Evolutionary conservation across 208 protist species (phyloP).

Genomic region (Leishmania lainsoni): DNA sequence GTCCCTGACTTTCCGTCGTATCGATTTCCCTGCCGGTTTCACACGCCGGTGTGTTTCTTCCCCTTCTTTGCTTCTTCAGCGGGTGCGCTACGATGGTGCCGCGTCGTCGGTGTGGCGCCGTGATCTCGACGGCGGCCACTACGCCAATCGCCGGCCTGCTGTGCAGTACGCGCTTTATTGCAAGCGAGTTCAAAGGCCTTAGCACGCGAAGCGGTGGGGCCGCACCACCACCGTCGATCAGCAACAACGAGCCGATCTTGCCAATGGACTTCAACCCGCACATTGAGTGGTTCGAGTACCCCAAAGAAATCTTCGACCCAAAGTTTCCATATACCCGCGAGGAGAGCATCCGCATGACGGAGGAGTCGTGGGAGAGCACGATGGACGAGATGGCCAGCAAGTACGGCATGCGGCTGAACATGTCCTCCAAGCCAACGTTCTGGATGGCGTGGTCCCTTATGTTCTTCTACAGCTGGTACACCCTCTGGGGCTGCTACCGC

Average conservation of each 20-base stretch:
- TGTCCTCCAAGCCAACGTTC: conserved; percentile 84
- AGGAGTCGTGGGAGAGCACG: conserved; percentile 89
- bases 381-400: conserved; percentile 91
- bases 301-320: conserved; percentile 89
- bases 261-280: conserved; percentile 93
- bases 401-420: conserved; percentile 89
- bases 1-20: not conserved
- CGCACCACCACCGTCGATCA: conserved; percentile 63
- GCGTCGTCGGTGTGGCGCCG: not conserved
- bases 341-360: conserved; percentile 89
- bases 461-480: conserved; percentile 89
- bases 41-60: not conserved
- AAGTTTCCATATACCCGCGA: conserved; percentile 92
- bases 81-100: not conserved
- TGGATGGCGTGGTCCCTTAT: conserved; percentile 87
- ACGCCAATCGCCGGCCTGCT: no score
- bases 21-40: not conserved
- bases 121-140: not conserved
- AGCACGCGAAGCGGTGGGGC: conserved; percentile 26
- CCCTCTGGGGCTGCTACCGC: conserved; percentile 90
- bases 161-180: conserved; percentile 35
- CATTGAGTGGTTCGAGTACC: conserved; percentile 93
- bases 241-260: conserved; percentile 79
- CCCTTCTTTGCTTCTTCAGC: not conserved
- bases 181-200: conserved; percentile 66